These are phyloP conservation scores for Brassica nigra DNA, from an alignment of 345 rosid genomes.

Conservation along the genomic window DNA sequence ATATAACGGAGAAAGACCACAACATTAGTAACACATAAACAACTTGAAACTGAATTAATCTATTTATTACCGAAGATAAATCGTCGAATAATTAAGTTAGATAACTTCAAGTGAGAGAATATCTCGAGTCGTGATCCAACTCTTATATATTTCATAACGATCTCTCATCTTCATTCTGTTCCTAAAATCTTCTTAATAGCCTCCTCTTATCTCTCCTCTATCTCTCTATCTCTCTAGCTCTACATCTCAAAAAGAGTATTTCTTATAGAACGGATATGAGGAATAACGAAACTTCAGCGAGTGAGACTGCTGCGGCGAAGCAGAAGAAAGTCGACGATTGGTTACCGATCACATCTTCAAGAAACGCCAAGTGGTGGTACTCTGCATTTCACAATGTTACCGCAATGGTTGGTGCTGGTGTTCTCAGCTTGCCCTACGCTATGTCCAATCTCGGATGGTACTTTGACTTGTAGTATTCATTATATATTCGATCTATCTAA, in stretches of 20 bases:
- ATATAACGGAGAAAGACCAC: conserved; percentile 14
- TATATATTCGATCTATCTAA: neutral
- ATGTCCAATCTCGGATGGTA: conserved; percentile 71
- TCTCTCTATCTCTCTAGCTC: neutral
- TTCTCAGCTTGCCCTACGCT: conserved; percentile 68
- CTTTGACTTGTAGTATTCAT: neutral
- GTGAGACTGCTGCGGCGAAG: conserved; percentile 33
- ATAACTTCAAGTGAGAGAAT: conserved; percentile 11
- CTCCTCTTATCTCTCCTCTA: neutral
- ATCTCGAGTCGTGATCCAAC: neutral
- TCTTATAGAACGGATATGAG: conserved; percentile 5
- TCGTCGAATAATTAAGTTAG: neutral
- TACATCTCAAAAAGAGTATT: neutral
- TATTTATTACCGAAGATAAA: neutral
- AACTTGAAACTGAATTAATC: conserved; percentile 7
- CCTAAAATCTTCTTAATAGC: neutral
- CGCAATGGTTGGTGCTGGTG: conserved; percentile 79
- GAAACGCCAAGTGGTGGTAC: conserved; percentile 71
- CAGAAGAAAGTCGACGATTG: conserved; percentile 50
- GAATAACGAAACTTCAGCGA: neutral
- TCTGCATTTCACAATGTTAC: conserved; percentile 73
- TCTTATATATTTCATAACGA: neutral
- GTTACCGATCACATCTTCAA: conserved; percentile 66
- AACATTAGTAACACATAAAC: neutral
- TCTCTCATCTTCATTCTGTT: neutral